These are phyloP conservation scores for Tephrocybe sp. DNA, from an alignment of 768 basidiomycete species.

Conservation along the genomic window DNA sequence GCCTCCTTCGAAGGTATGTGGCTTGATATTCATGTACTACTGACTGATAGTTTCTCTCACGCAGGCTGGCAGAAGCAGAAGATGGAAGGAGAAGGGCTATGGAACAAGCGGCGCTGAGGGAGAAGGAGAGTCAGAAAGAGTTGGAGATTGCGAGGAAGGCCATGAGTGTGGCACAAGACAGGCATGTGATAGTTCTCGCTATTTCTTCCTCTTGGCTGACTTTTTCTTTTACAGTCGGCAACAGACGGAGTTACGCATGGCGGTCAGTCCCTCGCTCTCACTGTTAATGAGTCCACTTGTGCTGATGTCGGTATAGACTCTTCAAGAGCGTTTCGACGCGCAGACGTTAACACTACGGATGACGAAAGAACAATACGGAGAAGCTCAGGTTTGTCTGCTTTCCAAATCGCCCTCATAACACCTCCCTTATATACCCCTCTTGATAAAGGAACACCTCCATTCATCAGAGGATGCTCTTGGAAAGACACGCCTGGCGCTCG, in stretches of 20 bases:
- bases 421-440: not conserved
- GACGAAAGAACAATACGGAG: slow-evolving; percentile 53
- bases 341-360: slow-evolving; percentile 52
- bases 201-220: not conserved
- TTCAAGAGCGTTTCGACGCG: slow-evolving; percentile 63
- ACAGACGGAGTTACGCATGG: slow-evolving; percentile 8
- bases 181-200: too few relatives aligned
- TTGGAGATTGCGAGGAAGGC: too few relatives aligned
- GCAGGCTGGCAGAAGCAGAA: too few relatives aligned
- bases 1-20: too few relatives aligned
- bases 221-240: slow-evolving; percentile 3
- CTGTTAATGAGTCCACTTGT: too few relatives aligned
- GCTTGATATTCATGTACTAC: too few relatives aligned
- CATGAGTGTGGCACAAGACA: too few relatives aligned
- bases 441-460: slow-evolving; percentile 20
- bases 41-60: too few relatives aligned
- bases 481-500: not conserved
- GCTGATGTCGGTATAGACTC: slow-evolving; percentile 27
- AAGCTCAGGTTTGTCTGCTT: slow-evolving; percentile 37
- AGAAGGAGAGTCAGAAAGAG: too few relatives aligned
- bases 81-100: too few relatives aligned
- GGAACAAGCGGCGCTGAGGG: too few relatives aligned
- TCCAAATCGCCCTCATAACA: not conserved
- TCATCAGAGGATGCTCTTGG: slow-evolving; percentile 11
- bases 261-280: slow-evolving; percentile 6